Evolutionary conservation across 1,284 basidiomycete species (phyloP).

Genomic region (Volvariella volvacea): DNA sequence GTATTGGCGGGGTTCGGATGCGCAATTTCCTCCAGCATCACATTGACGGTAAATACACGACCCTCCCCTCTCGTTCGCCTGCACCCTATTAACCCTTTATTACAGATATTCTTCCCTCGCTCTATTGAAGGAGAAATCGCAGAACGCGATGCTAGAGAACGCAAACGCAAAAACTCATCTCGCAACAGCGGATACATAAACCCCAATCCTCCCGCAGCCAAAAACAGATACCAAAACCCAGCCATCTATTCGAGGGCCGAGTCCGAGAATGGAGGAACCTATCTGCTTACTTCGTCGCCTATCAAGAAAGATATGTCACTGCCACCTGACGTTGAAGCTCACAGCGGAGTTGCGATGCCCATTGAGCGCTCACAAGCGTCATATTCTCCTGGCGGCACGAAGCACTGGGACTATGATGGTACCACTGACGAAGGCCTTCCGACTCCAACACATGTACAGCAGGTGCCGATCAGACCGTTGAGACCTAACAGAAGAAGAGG

Average conservation of each 20-base stretch:
- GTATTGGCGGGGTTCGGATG: constrained; percentile 55
- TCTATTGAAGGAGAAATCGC: constrained; percentile 58
- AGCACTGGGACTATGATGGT: too few species aligned
- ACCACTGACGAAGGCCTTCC: too few species aligned
- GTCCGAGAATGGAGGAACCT: constrained; percentile 15
- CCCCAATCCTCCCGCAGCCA: constrained; percentile 12
- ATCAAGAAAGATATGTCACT: too few species aligned
- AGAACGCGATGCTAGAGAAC: constrained; percentile 35
- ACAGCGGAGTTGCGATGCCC: too few species aligned
- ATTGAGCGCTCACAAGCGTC: too few species aligned
- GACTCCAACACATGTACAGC: neutral
- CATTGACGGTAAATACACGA: constrained; percentile 46
- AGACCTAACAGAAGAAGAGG: constrained; percentile 36
- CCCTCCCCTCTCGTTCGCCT: neutral
- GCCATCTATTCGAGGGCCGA: constrained; percentile 6
- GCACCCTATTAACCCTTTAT: neutral
- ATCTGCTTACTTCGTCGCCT: constrained; percentile 25
- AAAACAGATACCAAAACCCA: constrained; percentile 10
- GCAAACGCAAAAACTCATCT: constrained; percentile 25
- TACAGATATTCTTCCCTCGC: constrained; percentile 73
- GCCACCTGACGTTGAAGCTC: too few species aligned
- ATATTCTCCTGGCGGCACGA: too few species aligned
- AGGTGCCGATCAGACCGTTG: constrained; percentile 19
- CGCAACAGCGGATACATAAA: constrained; percentile 11
- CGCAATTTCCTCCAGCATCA: constrained; percentile 62